These are phyloP conservation scores for Saccharomycopsis sp. DNA, from an alignment of 805 yeast species.

Conservation along the genomic window DNA sequence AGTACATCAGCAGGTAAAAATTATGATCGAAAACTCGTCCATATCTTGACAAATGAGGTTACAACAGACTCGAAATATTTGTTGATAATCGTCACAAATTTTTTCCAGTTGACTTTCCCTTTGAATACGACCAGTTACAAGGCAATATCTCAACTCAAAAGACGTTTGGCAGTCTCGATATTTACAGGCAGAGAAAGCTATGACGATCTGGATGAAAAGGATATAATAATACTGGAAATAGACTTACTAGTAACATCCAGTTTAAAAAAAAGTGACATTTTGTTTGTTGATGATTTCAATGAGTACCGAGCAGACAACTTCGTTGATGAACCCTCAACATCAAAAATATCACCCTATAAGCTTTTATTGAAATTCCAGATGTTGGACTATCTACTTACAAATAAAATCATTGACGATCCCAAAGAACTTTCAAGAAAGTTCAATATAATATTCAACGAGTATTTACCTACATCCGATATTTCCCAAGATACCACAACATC, in stretches of 20 bases:
- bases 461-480: slow-evolving; percentile 7
- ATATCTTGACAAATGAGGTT: not conserved
- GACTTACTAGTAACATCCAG: not conserved
- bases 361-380: not conserved
- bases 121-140: not conserved
- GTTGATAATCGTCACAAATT: not conserved
- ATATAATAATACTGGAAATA: not conserved
- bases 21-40: not conserved
- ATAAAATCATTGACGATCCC: not conserved
- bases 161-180: not conserved
- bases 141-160: not conserved
- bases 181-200: not conserved
- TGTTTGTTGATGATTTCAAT: not conserved
- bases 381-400: not conserved
- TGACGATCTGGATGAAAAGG: not conserved
- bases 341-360: not conserved
- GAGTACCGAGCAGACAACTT: not conserved
- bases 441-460: slow-evolving; percentile 1
- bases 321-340: not conserved
- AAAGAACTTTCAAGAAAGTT: not conserved
- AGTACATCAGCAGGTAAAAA: not conserved
- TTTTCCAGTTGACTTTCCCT: not conserved
- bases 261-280: not conserved
- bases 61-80: not conserved
- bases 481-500: slow-evolving; percentile 9